Conservation (phyloP, 371 early-diverging fungal genomes). For the Cladochytrium tenue region DNA sequence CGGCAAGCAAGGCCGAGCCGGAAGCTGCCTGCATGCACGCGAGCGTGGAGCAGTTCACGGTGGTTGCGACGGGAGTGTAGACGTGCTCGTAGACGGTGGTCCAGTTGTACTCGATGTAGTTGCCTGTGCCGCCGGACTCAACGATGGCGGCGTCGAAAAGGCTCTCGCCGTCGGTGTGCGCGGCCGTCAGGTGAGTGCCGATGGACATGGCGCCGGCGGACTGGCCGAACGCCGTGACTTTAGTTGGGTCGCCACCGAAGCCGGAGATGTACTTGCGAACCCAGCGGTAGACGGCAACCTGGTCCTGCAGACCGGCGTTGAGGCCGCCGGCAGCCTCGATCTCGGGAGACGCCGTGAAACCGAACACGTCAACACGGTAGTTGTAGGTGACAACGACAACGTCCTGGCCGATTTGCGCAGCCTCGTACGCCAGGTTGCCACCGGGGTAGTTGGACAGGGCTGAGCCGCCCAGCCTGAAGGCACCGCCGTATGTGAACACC, state of each 20-base stretch:
- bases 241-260: conserved; percentile 49
- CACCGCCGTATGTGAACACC: not conserved
- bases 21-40: not conserved
- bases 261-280: conserved; percentile 41
- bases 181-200: not conserved
- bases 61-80: not conserved
- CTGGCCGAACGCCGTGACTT: conserved; percentile 47
- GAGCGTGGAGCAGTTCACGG: not conserved
- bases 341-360: conserved; percentile 29
- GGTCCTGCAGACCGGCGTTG: conserved; percentile 50
- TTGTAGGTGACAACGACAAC: conserved; percentile 37
- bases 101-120: not conserved
- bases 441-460: not conserved
- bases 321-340: conserved; percentile 4
- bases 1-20: too few relatives aligned
- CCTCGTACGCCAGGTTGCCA: conserved; percentile 12
- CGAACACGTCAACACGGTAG: conserved; percentile 32
- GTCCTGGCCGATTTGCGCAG: not conserved
- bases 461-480: not conserved
- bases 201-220: conserved; percentile 35
- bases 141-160: not conserved
- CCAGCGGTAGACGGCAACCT: conserved; percentile 48
- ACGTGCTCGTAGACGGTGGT: not conserved
- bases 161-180: not conserved
- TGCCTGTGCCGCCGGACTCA: not conserved